Percentiles rank a stretch among this genome's conserved stretches.
These are phyloP conservation scores for Hyaloscypha hepaticicola DNA, from an alignment of 495 filamentous ascomycete genomes.

Conservation along the genomic window DNA sequence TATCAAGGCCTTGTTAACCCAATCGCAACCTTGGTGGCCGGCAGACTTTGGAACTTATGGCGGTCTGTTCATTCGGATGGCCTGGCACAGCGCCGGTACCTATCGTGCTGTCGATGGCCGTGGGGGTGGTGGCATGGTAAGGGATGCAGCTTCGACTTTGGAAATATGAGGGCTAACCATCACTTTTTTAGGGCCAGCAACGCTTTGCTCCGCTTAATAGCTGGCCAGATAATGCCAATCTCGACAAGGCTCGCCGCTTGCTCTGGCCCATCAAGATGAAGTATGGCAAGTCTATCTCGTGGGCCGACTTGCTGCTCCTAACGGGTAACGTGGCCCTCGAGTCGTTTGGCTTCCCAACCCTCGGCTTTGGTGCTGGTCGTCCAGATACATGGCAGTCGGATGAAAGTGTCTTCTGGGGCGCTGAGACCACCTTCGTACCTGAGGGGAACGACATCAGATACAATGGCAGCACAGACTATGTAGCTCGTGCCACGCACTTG, in stretches of 20 bases:
- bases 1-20: conserved; percentile 16
- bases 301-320: conserved; percentile 23
- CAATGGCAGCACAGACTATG: conserved; percentile 22
- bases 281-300: conserved; percentile 26
- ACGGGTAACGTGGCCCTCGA: conserved; percentile 23
- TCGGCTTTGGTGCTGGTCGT: conserved; percentile 22
- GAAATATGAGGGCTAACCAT: background rate
- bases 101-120: conserved; percentile 25
- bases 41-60: conserved; percentile 24
- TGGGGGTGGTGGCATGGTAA: conserved; percentile 25
- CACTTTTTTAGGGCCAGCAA: conserved; percentile 18
- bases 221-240: conserved; percentile 26
- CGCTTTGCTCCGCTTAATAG: conserved; percentile 26
- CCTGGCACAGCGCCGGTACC: conserved; percentile 25
- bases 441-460: conserved; percentile 25
- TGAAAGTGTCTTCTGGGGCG: conserved; percentile 25
- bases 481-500: conserved; percentile 7
- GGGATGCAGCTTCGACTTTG: background rate
- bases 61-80: conserved; percentile 23
- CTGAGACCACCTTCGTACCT: conserved; percentile 23
- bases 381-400: conserved; percentile 25
- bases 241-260: conserved; percentile 24
- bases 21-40: conserved; percentile 25
- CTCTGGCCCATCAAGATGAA: conserved; percentile 26
- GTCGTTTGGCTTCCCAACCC: conserved; percentile 16